These are phyloP conservation scores for Nasturtium officinale DNA, from an alignment of 345 rosid genomes.

Conservation along the genomic window DNA sequence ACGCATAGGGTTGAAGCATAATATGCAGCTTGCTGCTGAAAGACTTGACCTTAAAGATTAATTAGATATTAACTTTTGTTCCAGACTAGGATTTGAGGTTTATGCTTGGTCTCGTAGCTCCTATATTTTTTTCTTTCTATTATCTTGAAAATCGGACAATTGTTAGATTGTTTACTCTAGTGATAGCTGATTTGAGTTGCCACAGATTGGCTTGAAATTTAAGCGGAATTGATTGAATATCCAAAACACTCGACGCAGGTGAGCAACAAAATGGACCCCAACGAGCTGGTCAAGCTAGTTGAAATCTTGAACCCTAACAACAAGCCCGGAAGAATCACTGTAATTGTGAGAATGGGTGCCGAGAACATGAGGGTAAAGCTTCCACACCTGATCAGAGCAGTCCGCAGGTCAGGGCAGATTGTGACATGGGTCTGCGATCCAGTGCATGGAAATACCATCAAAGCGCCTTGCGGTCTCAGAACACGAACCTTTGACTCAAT, in stretches of 20 bases:
- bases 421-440: slow-evolving; percentile 78
- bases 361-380: slow-evolving; percentile 68
- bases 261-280: slow-evolving; percentile 70
- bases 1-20: not conserved
- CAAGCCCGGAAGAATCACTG: slow-evolving; percentile 61
- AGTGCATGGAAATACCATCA: slow-evolving; percentile 71
- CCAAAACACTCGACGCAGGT: slow-evolving; percentile 47
- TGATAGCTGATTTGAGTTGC: slow-evolving; percentile 1
- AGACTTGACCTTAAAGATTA: slow-evolving; percentile 4
- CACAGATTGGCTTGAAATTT: not conserved
- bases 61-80: not conserved
- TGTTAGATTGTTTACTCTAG: not conserved
- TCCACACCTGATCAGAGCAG: slow-evolving; percentile 64
- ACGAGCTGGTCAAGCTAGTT: slow-evolving; percentile 57
- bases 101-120: not conserved
- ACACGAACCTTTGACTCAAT: slow-evolving; percentile 71
- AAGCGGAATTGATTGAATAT: slow-evolving; percentile 11
- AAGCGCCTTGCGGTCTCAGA: slow-evolving; percentile 70
- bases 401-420: slow-evolving; percentile 61
- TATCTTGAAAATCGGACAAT: not conserved
- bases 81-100: slow-evolving; percentile 4
- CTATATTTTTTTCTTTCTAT: no score
- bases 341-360: slow-evolving; percentile 70
- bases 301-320: slow-evolving; percentile 62
- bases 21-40: not conserved